Evolutionary conservation across 2,329 filamentous ascomycete species (phyloP).

Genomic region (Cadophora sp.): DNA sequence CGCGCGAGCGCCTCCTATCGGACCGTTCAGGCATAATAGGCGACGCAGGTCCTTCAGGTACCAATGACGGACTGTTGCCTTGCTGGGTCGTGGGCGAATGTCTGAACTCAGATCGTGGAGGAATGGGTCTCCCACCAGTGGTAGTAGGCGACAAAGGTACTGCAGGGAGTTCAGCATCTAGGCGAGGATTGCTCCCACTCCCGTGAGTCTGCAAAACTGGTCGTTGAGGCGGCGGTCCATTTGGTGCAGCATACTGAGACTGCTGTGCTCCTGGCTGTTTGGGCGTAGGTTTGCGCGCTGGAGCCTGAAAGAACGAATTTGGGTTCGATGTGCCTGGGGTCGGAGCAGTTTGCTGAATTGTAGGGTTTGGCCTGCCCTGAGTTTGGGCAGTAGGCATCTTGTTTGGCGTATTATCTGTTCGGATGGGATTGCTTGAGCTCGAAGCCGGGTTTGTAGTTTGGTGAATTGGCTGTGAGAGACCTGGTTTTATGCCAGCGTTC

Average conservation of each 20-base stretch:
- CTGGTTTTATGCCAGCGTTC: slow-evolving; percentile 16
- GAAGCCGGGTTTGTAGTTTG: background rate
- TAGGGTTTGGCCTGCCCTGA: slow-evolving; percentile 19
- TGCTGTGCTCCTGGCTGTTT: slow-evolving; percentile 17
- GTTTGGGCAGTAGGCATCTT: slow-evolving; percentile 7
- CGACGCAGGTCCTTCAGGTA: slow-evolving; percentile 9
- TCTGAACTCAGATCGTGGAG: slow-evolving; percentile 14
- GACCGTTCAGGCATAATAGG: slow-evolving; percentile 24
- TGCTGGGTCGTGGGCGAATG: background rate
- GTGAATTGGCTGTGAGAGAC: slow-evolving; percentile 14
- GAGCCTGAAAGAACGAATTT: slow-evolving; percentile 19
- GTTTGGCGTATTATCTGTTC: slow-evolving; percentile 16
- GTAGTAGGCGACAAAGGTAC: slow-evolving; percentile 10
- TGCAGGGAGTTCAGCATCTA: slow-evolving; percentile 12
- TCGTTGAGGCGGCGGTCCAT: slow-evolving; percentile 8
- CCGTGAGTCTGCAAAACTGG: background rate
- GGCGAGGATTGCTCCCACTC: slow-evolving; percentile 5
- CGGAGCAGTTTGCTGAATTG: slow-evolving; percentile 23
- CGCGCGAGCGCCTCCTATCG: slow-evolving; percentile 26
- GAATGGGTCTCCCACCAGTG: slow-evolving; percentile 7
- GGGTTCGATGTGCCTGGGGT: slow-evolving; percentile 20
- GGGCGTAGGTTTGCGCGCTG: slow-evolving; percentile 27
- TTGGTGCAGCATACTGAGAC: slow-evolving; percentile 16
- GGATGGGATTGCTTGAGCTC: background rate
- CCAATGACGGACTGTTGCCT: slow-evolving; percentile 3